Evolutionary conservation across 441 rosid genomes (phyloP).

Genomic region (Mallotus repandus): DNA sequence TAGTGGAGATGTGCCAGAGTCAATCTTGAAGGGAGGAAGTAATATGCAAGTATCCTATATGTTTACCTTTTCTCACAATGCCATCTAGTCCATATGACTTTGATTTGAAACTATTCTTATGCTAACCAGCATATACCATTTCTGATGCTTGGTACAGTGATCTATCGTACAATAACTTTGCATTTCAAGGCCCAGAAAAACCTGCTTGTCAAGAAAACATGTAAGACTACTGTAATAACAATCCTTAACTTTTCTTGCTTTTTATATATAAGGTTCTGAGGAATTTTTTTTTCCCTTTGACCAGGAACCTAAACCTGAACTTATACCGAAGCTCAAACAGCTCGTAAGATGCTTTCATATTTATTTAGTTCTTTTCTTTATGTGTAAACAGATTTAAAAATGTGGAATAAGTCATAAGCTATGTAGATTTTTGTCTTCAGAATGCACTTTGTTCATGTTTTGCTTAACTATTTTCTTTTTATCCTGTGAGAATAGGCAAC

Average conservation of each 20-base stretch:
- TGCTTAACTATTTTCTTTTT: neutral
- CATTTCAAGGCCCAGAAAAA: slow-evolving; percentile 55
- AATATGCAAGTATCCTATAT: slow-evolving; percentile 53
- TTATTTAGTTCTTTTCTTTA: neutral
- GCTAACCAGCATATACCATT: neutral
- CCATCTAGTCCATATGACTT: neutral
- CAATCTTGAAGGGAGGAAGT: slow-evolving; percentile 61
- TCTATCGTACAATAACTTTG: slow-evolving; percentile 82
- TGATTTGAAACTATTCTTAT: neutral
- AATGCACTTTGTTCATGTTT: neutral
- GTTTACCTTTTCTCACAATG: neutral
- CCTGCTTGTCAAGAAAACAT: slow-evolving; percentile 58
- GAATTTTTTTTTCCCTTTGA: slow-evolving; percentile 21
- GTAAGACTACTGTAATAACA: slow-evolving; percentile 37
- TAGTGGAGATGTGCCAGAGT: slow-evolving; percentile 60
- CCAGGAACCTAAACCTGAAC: slow-evolving; percentile 80
- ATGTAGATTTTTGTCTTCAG: neutral
- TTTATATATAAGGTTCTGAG: slow-evolving; percentile 23
- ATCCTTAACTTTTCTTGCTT: neutral
- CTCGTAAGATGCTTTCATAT: slow-evolving; percentile 42
- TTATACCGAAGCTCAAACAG: slow-evolving; percentile 58
- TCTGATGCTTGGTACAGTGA: slow-evolving; percentile 55
- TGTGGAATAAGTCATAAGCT: neutral
- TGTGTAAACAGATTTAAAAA: neutral
- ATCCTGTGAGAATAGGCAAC: slow-evolving; percentile 33